Conservation (phyloP, 129 eudicot species). For the Lactuca saligna region DNA sequence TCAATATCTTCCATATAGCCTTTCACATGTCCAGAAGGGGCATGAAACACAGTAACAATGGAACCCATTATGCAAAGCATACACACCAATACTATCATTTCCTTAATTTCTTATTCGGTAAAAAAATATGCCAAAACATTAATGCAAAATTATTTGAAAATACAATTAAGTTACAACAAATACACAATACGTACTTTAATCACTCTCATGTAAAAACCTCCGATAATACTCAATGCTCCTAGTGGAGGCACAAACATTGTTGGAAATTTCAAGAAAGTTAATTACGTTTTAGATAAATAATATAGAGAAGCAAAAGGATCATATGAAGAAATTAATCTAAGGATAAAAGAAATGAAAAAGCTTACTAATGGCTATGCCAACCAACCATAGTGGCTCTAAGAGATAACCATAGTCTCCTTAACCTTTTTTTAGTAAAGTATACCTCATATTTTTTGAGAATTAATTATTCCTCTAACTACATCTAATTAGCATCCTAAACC, state of each 20-base stretch:
- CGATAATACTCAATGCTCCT: constrained; percentile 88
- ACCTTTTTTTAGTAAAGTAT: constrained; percentile 35
- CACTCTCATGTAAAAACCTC: constrained; percentile 38
- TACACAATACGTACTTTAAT: background rate
- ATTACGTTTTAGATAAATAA: background rate
- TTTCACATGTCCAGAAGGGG: constrained; percentile 71
- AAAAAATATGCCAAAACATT: constrained; percentile 77
- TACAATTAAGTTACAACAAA: background rate
- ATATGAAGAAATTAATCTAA: background rate
- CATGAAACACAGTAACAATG: constrained; percentile 81
- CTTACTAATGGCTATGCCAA: constrained; percentile 93
- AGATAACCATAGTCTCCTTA: constrained; percentile 93
- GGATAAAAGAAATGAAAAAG: constrained; percentile 6
- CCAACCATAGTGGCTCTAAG: constrained; percentile 88
- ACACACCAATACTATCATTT: constrained; percentile 76
- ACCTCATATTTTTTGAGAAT: too few species aligned
- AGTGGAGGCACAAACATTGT: constrained; percentile 91
- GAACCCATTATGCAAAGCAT: constrained; percentile 85
- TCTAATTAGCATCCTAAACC: too few species aligned
- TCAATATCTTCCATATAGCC: constrained; percentile 83
- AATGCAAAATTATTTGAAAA: constrained; percentile 36
- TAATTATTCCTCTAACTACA: too few species aligned
- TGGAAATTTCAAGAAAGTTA: constrained; percentile 39
- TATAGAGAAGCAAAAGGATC: background rate
- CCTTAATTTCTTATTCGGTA: constrained; percentile 67